Base-by-base conservation (phyloP, 2,329 filamentous ascomycete genomes). In the Xylaria sp. region DNA sequence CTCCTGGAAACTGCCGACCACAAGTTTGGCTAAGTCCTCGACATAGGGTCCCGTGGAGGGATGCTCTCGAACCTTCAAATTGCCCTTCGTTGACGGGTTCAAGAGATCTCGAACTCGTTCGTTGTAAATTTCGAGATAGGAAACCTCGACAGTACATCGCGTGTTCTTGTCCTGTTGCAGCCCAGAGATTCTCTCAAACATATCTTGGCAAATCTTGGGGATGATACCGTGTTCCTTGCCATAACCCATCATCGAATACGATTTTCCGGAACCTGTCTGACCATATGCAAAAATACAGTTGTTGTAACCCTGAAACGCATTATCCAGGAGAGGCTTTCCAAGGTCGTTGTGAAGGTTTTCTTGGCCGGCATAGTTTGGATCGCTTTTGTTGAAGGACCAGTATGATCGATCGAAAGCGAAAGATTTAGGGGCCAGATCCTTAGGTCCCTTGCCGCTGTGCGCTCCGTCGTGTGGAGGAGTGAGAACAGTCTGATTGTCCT, bases 221-320 rank as follows among this genome's bases (percentile, higher is more conserved):
- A 98, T 98, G 72, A 99, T 96, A 80, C 96, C 96, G 67, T 94
- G 89, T 78, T 99, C 95, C 77, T 95, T 92, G 63, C 96, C 96
- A 82, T 98, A 99, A 58, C 96, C 96, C 96, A 99, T 99, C 95
- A 99, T 99, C 39, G 94, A 98, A 82, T 99, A 99, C 18, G 94
- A 98, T 84, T 99, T 99, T 82, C 96, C 96, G 0, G 96, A 98
- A 74, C 96, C 96, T 1, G 96, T 99, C 84, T 99, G 96, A 20
- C 96, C 96, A 79, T 99, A 99, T 15, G 96, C 96, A 80, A 99
- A 99, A 78, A 99, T 99, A 86, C 96, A 99, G 82, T 98, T 99
- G 86, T 99, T 98, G 85, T 98, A 99, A 54, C 96, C 96, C 77
- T 95, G 90, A 79, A 99, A 99, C 20, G 96, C 96, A 88, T 99